Conservation (phyloP, 805 yeast genomes). For the Hemisphaericaspora nanyangensis region DNA sequence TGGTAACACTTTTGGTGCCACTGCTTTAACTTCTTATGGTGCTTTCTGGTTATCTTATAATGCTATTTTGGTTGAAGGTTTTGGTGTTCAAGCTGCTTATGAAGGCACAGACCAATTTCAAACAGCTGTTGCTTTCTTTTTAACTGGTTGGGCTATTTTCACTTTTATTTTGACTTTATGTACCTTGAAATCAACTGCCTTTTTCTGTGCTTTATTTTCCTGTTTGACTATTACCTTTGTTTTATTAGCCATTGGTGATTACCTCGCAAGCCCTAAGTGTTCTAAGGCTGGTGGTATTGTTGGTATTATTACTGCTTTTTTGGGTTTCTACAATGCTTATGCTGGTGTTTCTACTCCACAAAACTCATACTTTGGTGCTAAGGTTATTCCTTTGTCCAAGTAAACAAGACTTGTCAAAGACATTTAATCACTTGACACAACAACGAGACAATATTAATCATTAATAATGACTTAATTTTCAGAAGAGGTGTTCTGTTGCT, state of each 20-base stretch:
- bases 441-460: too few species aligned
- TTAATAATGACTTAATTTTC: background rate
- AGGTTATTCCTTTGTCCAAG: constrained; percentile 22
- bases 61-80: constrained; percentile 26
- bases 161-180: constrained; percentile 32
- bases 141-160: constrained; percentile 39
- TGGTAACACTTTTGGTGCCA: constrained; percentile 67
- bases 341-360: constrained; percentile 34
- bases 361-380: constrained; percentile 34
- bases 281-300: constrained; percentile 39
- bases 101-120: constrained; percentile 20
- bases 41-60: constrained; percentile 35
- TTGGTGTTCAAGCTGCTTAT: constrained; percentile 33
- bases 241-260: constrained; percentile 33
- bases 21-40: constrained; percentile 57
- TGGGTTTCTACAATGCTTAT: constrained; percentile 40
- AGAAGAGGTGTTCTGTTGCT: too few species aligned
- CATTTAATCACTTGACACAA: background rate
- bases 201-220: constrained; percentile 30
- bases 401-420: too few species aligned
- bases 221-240: constrained; percentile 30
- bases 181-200: constrained; percentile 37
- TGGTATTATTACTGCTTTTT: constrained; percentile 38
- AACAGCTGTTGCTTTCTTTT: constrained; percentile 32
- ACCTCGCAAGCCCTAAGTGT: constrained; percentile 21